Conservation (phyloP, 1,284 basidiomycete genomes). For the Ustanciosporium gigantosporum region DNA sequence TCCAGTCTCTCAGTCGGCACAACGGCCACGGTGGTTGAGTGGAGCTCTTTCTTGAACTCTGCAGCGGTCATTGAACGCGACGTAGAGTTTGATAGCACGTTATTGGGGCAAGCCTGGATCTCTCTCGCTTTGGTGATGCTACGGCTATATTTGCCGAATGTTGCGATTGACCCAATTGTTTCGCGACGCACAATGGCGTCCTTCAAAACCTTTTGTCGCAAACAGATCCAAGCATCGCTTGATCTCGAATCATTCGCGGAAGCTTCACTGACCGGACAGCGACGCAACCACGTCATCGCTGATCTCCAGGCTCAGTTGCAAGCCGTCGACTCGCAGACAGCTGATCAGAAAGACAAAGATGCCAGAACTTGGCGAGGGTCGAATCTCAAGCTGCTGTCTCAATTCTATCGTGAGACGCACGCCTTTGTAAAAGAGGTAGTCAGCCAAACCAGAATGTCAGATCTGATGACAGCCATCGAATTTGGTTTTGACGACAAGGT, state of each 20-base stretch:
- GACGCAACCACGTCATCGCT: slow-evolving; percentile 64
- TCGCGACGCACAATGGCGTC: slow-evolving; percentile 68
- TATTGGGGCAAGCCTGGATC: slow-evolving; percentile 70
- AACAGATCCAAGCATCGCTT: slow-evolving; percentile 67
- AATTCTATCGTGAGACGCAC: slow-evolving; percentile 78
- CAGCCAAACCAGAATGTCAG: slow-evolving; percentile 36
- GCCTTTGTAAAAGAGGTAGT: slow-evolving; percentile 47
- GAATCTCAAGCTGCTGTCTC: slow-evolving; percentile 70
- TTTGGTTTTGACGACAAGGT: slow-evolving; percentile 16
- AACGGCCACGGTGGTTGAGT: slow-evolving; percentile 8
- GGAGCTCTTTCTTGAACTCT: slow-evolving; percentile 7
- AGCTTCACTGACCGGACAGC: slow-evolving; percentile 69
- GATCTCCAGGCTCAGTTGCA: slow-evolving; percentile 31
- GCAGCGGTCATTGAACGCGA: not conserved
- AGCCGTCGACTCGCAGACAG: not conserved
- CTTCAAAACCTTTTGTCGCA: slow-evolving; percentile 63
- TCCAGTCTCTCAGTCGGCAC: too few species aligned
- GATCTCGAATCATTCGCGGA: slow-evolving; percentile 70
- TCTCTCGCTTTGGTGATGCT: slow-evolving; percentile 69
- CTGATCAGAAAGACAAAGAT: slow-evolving; percentile 5
- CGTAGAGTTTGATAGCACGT: not conserved
- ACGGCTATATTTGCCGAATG: slow-evolving; percentile 79
- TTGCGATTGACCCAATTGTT: slow-evolving; percentile 84
- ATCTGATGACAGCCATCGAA: slow-evolving; percentile 49
- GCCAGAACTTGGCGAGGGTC: slow-evolving; percentile 42